phyloP scores from a whole-genome alignment of 2,329 filamentous ascomycete species.

The Biscogniauxia mediterranea region DNA sequence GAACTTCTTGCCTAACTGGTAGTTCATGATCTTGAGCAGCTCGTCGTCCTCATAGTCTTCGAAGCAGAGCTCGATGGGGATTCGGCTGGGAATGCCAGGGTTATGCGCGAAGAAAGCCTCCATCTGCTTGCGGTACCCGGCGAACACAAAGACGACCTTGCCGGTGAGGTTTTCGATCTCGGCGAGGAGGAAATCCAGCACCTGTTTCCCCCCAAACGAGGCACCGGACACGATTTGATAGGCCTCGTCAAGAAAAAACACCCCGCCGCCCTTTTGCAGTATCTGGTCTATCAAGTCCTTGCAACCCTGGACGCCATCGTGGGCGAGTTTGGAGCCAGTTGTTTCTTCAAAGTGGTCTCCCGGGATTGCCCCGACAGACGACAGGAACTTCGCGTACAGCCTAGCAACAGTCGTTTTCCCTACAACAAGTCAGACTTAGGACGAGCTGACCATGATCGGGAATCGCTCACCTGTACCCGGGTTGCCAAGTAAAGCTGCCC shows the following conservation, averaged over 20 bases:
- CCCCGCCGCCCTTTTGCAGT: slow-evolving; percentile 61
- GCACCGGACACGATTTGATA: slow-evolving; percentile 67
- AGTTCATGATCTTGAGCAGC: slow-evolving; percentile 58
- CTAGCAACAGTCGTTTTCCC: slow-evolving; percentile 76
- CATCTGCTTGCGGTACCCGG: slow-evolving; percentile 74
- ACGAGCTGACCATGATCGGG: slow-evolving; percentile 1
- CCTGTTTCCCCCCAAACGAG: slow-evolving; percentile 55
- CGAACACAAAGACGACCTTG: slow-evolving; percentile 69
- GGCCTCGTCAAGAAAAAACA: slow-evolving; percentile 75
- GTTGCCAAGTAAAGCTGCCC: slow-evolving; percentile 56
- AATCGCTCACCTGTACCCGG: slow-evolving; percentile 55
- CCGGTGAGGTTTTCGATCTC: slow-evolving; percentile 71
- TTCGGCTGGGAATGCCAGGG: slow-evolving; percentile 65
- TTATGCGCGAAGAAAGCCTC: slow-evolving; percentile 75
- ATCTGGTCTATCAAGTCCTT: slow-evolving; percentile 58
- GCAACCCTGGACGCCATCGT: slow-evolving; percentile 56
- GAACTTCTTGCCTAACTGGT: slow-evolving; percentile 55
- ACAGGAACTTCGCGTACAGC: slow-evolving; percentile 65
- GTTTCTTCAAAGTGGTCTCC: slow-evolving; percentile 63
- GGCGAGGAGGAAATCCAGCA: slow-evolving; percentile 69
- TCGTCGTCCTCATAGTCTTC: slow-evolving; percentile 67
- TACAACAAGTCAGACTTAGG: slow-evolving; percentile 16
- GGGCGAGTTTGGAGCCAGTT: slow-evolving; percentile 65
- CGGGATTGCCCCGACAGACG: slow-evolving; percentile 59
- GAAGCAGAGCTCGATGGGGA: slow-evolving; percentile 66